Evolutionary conservation across 805 yeast species (phyloP).

Genomic region (Komagataella phaffii): DNA sequence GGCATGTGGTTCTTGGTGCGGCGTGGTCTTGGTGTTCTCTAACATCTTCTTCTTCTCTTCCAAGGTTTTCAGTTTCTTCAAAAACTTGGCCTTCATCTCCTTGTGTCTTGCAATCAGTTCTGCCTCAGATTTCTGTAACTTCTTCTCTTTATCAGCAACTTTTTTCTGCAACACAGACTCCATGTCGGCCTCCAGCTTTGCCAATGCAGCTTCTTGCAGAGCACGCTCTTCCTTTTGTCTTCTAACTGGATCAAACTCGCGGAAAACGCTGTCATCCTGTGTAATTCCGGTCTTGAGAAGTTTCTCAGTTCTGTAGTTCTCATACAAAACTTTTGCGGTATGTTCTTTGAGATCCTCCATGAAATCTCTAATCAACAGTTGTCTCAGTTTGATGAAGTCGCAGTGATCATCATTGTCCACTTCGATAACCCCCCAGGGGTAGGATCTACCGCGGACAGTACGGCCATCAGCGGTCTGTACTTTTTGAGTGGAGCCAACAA

Average conservation of each 20-base stretch:
- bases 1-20: constrained; percentile 28
- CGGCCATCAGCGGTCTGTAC: constrained; percentile 66
- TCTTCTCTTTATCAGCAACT: constrained; percentile 93
- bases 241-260: constrained; percentile 84
- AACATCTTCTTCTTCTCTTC: constrained; percentile 84
- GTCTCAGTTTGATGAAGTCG: constrained; percentile 83
- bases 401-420: constrained; percentile 90
- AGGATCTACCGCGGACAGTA: constrained; percentile 76
- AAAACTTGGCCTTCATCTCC: constrained; percentile 91
- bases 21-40: constrained; percentile 41
- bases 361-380: constrained; percentile 76
- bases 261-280: constrained; percentile 88
- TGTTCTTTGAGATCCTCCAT: constrained; percentile 88
- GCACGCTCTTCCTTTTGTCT: constrained; percentile 91
- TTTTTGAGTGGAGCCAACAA: constrained; percentile 76
- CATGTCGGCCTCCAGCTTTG: constrained; percentile 94
- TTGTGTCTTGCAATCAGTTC: constrained; percentile 91
- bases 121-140: constrained; percentile 91
- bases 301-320: constrained; percentile 79
- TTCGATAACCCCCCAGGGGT: constrained; percentile 96
- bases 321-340: constrained; percentile 68
- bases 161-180: constrained; percentile 92
- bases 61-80: constrained; percentile 75
- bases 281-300: constrained; percentile 71
- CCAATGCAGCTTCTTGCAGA: constrained; percentile 84